A percentile compares a stretch with the other conserved stretches of the same genome.
Conservation (phyloP, 768 basidiomycete species). For the Lanmaoa pseudosensibilis region DNA sequence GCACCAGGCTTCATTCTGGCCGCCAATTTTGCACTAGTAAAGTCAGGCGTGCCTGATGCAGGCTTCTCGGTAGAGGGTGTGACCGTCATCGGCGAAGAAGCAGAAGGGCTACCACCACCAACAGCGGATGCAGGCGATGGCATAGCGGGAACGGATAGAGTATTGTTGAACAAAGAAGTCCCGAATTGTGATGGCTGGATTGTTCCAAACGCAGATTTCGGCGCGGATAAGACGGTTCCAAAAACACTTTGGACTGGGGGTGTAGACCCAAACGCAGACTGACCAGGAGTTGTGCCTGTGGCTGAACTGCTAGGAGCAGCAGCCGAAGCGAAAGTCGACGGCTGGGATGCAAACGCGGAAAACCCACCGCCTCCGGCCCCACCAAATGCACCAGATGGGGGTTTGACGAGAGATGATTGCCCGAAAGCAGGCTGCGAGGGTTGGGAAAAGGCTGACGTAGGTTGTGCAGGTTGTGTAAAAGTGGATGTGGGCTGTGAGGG, state of each 20-base stretch:
- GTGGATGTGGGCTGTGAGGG: slow-evolving; percentile 29
- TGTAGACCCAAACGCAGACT: slow-evolving; percentile 22
- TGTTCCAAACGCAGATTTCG: slow-evolving; percentile 20
- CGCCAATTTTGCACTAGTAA: slow-evolving; percentile 32
- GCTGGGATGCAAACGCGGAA: slow-evolving; percentile 51
- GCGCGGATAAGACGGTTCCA: slow-evolving; percentile 3
- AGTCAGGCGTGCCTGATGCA: slow-evolving; percentile 32
- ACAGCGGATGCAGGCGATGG: slow-evolving; percentile 23
- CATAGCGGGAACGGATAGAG: slow-evolving; percentile 18
- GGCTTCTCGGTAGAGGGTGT: slow-evolving; percentile 23
- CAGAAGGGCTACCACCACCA: slow-evolving; percentile 25
- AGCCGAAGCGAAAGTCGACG: slow-evolving; percentile 41
- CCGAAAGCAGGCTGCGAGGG: slow-evolving; percentile 37
- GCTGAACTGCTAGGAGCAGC: slow-evolving; percentile 4
- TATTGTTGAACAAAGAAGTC: slow-evolving; percentile 16
- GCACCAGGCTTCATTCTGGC: slow-evolving; percentile 43
- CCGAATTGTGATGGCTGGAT: slow-evolving; percentile 30
- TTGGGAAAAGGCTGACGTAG: slow-evolving; percentile 29
- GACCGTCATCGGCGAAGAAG: slow-evolving; percentile 27
- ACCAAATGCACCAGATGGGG: slow-evolving; percentile 52
- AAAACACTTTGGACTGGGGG: slow-evolving; percentile 24
- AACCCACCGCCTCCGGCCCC: slow-evolving; percentile 46
- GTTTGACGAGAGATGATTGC: slow-evolving; percentile 46
- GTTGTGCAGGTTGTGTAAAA: slow-evolving; percentile 31
- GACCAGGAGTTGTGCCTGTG: slow-evolving; percentile 11